Evolutionary conservation across 192 early-diverging fungal species (phyloP).

Genomic region (Gryganskiella cystojenkinii): DNA sequence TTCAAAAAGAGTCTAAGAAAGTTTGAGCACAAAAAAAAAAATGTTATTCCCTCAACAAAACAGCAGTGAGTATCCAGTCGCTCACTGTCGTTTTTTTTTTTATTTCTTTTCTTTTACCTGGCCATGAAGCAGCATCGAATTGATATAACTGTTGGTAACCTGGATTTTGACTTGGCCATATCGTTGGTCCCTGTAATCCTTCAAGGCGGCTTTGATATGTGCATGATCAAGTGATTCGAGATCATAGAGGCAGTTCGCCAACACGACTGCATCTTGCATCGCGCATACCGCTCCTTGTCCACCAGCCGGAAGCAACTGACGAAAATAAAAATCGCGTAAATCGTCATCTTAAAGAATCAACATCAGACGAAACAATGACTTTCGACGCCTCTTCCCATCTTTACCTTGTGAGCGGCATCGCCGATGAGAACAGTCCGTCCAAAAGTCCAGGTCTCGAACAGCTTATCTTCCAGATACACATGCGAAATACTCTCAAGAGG

Average conservation of each 20-base stretch:
- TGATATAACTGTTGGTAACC: background rate
- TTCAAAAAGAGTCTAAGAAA: no score
- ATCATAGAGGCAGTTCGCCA: constrained; percentile 12
- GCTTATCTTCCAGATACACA: constrained; percentile 14
- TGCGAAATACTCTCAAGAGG: background rate
- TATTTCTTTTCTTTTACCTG: no score
- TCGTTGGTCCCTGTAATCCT: background rate
- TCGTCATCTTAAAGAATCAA: no score
- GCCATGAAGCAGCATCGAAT: no score
- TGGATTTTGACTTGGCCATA: background rate
- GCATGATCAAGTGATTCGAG: background rate
- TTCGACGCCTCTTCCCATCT: no score
- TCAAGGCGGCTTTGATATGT: background rate
- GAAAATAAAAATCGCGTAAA: no score
- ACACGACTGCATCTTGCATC: constrained; percentile 12
- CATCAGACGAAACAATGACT: no score
- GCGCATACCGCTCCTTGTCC: constrained; percentile 8
- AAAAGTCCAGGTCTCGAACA: constrained; percentile 15
- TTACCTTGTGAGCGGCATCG: constrained; percentile 18
- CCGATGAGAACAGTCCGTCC: constrained; percentile 8
- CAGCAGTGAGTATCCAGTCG: no score
- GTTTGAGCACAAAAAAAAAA: no score
- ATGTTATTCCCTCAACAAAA: no score
- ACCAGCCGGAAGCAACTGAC: constrained; percentile 5
- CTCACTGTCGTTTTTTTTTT: no score